Percentiles rank a stretch among this genome's conserved stretches.
Evolutionary conservation across 1,139 yeast genomes (phyloP).

Genomic region (Zygoascus hellenicus): DNA sequence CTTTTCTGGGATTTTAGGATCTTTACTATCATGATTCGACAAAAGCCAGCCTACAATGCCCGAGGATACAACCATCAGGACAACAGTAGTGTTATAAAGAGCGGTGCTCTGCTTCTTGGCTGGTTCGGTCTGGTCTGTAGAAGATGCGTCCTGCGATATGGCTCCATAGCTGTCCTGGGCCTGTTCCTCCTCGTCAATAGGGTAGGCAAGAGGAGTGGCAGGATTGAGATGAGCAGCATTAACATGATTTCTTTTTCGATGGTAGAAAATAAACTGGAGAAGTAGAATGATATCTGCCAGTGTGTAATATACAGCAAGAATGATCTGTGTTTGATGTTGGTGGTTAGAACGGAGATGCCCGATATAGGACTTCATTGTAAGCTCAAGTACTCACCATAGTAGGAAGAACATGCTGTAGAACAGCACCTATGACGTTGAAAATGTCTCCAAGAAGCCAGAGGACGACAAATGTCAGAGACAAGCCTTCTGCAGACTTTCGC

Average conservation of each 20-base stretch:
- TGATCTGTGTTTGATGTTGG: constrained; percentile 35
- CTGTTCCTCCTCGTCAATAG: constrained; percentile 16
- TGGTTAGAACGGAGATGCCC: too few species aligned
- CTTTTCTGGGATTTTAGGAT: constrained; percentile 32
- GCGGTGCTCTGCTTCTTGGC: constrained; percentile 17
- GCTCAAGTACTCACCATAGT: constrained; percentile 51
- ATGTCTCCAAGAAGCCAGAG: constrained; percentile 90
- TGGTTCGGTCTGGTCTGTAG: background rate
- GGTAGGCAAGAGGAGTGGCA: constrained; percentile 71
- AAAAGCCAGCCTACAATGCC: constrained; percentile 87
- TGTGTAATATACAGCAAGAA: constrained; percentile 86
- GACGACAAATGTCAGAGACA: constrained; percentile 73
- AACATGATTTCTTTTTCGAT: constrained; percentile 41
- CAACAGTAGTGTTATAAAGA: constrained; percentile 57
- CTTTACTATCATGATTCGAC: constrained; percentile 32
- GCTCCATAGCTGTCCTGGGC: constrained; percentile 10
- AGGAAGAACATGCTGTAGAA: constrained; percentile 81
- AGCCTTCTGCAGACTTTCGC: constrained; percentile 80
- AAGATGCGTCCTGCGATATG: background rate
- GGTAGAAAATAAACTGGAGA: constrained; percentile 73
- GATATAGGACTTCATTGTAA: background rate
- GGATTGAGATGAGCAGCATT: constrained; percentile 83
- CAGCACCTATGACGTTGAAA: constrained; percentile 83
- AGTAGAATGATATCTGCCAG: constrained; percentile 79
- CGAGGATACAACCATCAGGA: constrained; percentile 60